Base-by-base conservation (phyloP, 768 basidiomycete genomes). In the Amanita muscaria region DNA sequence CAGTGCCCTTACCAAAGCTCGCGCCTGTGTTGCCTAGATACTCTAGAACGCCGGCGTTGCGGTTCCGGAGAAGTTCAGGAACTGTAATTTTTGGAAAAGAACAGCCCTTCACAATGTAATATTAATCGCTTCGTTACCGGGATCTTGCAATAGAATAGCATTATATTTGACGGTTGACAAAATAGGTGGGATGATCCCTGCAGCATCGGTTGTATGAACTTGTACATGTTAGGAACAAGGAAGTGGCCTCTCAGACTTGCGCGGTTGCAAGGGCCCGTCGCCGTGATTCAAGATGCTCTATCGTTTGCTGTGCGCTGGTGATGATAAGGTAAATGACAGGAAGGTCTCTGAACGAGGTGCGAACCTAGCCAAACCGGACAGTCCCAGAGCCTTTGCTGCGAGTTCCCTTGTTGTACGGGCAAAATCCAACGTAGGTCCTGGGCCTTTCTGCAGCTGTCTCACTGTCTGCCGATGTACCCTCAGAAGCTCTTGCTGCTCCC, bases 341-440 rank as follows among this genome's bases (percentile, higher is more conserved):
- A 19, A 31, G 24, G 12, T n/a, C 15, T 23, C 14, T 30, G 27
- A 27, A 29, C 3, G 11, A 15, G 24, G 12, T 12, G 25, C 60
- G 36, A 40, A 62, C 59, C 51, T 55, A 15, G 60, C 59, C 8
- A 55, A 49, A n/a, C 54, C 57, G 7, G 39, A 16, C 2, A 57
- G 46, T 5, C 61, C 62, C 21, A 62, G 42, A 5, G 55, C 58
- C 46, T 59, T 60, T 39, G 55, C 62, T 4, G 56, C 60, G 47
- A 53, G 47, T 7, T 56, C 53, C 38, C 62, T 54, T 15, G 52
- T 55, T 18, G 49, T 35, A 15, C 54, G 54, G 6, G 58, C 57
- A 31, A 52, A 48, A 8, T 33, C 21, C 39, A 56, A 33, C 19
- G 49, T 40, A 11, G 51, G 48, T n/a, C 41, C 21, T 8, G 18